Evolutionary conservation across 805 yeast species (phyloP).

Genomic region (Saccharomycodes ludwigii): DNA sequence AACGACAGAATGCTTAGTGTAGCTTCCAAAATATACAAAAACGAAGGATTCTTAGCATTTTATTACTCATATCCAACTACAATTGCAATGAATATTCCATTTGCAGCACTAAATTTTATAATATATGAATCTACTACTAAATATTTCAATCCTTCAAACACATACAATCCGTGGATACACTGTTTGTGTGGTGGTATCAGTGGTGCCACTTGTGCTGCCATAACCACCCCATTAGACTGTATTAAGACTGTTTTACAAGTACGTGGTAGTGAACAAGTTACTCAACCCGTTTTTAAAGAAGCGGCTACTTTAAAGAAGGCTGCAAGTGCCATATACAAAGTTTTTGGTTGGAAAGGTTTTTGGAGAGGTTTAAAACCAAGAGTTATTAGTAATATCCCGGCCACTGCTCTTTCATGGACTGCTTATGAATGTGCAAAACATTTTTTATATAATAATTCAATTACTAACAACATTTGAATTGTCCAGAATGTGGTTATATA

Average conservation of each 20-base stretch:
- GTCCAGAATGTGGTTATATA: background rate
- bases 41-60: slow-evolving; percentile 70
- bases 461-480: background rate
- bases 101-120: slow-evolving; percentile 88
- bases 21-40: slow-evolving; percentile 33
- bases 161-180: slow-evolving; percentile 81
- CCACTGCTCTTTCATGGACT: slow-evolving; percentile 96
- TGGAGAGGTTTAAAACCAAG: slow-evolving; percentile 82
- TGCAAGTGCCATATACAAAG: slow-evolving; percentile 47
- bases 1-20: slow-evolving; percentile 15
- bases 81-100: slow-evolving; percentile 80
- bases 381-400: slow-evolving; percentile 84
- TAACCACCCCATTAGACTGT: slow-evolving; percentile 90
- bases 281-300: slow-evolving; percentile 27
- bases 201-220: slow-evolving; percentile 91
- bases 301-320: slow-evolving; percentile 64
- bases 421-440: slow-evolving; percentile 92
- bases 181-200: slow-evolving; percentile 89
- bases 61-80: slow-evolving; percentile 93
- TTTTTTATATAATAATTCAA: slow-evolving; percentile 13
- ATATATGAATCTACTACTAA: slow-evolving; percentile 79
- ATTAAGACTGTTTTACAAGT: slow-evolving; percentile 87
- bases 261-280: slow-evolving; percentile 37
- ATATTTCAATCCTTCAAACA: slow-evolving; percentile 61
- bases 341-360: slow-evolving; percentile 57